Base-by-base conservation (phyloP, 352 stramenopile genomes). In the Plasmopara viticola region DNA sequence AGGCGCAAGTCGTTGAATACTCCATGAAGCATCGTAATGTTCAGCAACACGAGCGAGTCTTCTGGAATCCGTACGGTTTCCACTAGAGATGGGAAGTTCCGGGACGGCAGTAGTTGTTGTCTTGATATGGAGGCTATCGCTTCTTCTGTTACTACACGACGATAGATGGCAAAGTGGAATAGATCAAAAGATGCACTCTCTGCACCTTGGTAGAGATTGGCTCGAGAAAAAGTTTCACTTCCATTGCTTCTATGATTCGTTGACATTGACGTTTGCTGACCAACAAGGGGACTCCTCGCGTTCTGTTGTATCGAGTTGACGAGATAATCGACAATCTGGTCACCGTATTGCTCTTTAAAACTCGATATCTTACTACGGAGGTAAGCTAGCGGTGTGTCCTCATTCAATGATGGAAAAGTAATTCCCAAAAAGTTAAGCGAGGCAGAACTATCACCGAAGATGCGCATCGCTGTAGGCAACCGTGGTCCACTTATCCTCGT, bases 121-220 rank as follows among this genome's bases (percentile, higher is more conserved):
- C 64, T 74, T 45, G 63, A 65, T 6, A 65, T 46, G 2, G 43
- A 48, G 4, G 43, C 40, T 14, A 68, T 52, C 53, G 63, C 48
- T 6, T 65, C 60, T 17, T 62, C 48, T 0, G 66, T 61, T 14
- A 70, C 59, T 9, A 63, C 66, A 28, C 55, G 61, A 17, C 68
- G 64, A 44, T 87, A 87, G 0, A 90, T 74, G 7, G 69, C 74
- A 38, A 90, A 85, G 31, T 90, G 77, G 41, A 88, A 90, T 13
- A 90, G 29, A 38, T 90, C 79, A 41, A 87, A 88, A 5, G 42
- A 69, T 8, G 77, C 83, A 4, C 53, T 49, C n/a, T 64, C 52
- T 10, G 64, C 74, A 46, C 78, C 56, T 31, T 74, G 68, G 40
- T 79, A 86, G 35, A 72, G 34, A 17, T 31, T 34, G 8, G 25